These are phyloP conservation scores for Solanum ahanhuiri DNA, from an alignment of 257 asterid species.

Conservation along the genomic window DNA sequence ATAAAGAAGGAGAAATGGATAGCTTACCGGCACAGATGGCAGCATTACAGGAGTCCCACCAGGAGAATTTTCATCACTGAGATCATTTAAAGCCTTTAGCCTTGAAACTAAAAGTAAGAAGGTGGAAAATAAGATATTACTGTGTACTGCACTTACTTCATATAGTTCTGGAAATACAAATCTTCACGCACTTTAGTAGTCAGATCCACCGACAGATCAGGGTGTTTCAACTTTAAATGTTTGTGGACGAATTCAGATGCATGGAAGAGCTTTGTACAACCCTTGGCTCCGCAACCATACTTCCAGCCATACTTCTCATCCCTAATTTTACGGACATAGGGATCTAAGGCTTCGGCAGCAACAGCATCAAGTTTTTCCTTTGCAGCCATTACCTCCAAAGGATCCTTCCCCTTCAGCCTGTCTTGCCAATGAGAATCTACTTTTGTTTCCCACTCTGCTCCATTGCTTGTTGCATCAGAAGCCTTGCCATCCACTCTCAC, in stretches of 20 bases:
- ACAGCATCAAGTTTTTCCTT: conserved; percentile 91
- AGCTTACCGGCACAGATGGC: conserved; percentile 62
- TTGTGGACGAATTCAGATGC: conserved; percentile 91
- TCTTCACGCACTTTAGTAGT: conserved; percentile 89
- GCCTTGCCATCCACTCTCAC: conserved; percentile 60
- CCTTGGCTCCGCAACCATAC: conserved; percentile 99
- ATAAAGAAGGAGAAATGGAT: neutral
- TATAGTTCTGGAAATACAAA: conserved; percentile 79
- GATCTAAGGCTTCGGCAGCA: conserved; percentile 84
- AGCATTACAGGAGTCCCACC: conserved; percentile 95
- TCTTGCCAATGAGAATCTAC: conserved; percentile 78
- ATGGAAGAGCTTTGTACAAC: conserved; percentile 98
- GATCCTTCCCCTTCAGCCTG: conserved; percentile 84
- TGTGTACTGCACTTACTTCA: conserved; percentile 52
- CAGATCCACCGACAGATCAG: conserved; percentile 64
- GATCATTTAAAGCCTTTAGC: conserved; percentile 13
- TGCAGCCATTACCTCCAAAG: conserved; percentile 82
- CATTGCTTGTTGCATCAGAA: conserved; percentile 37
- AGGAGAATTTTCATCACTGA: conserved; percentile 91
- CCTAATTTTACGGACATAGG: conserved; percentile 86
- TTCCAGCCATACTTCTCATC: conserved; percentile 99
- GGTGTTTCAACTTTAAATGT: conserved; percentile 89
- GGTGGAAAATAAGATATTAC: neutral
- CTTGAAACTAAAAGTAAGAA: neutral
- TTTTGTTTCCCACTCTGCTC: conserved; percentile 79